Conservation (phyloP, 257 asterid genomes). For the Penstemon davidsonii region DNA sequence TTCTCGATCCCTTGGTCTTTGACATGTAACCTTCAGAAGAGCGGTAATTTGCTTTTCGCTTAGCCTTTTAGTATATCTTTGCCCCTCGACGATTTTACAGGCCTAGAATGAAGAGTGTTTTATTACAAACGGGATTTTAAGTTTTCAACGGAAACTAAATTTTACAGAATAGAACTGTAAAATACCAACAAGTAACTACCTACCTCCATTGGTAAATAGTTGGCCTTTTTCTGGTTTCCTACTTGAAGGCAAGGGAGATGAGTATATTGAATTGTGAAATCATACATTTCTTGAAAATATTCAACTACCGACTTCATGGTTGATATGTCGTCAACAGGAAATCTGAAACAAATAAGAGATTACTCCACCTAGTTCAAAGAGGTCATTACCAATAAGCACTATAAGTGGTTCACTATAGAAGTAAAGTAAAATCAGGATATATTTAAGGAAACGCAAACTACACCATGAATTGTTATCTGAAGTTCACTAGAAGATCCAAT, state of each 20-base stretch:
- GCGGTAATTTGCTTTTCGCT: conserved; percentile 96
- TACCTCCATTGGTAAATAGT: conserved; percentile 99
- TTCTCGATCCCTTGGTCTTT: conserved; percentile 97
- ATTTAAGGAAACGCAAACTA: too few species aligned
- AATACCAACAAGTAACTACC: not conserved
- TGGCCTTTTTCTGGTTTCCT: conserved; percentile 99
- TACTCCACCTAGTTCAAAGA: not conserved
- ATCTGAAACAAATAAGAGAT: conserved; percentile 43
- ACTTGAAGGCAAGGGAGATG: conserved; percentile 99
- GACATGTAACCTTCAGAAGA: conserved; percentile 92
- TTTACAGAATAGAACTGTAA: not conserved
- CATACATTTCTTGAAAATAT: conserved; percentile 95
- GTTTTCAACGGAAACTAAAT: not conserved
- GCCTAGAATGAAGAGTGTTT: conserved; percentile 55
- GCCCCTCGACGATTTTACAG: conserved; percentile 97
- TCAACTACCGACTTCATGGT: conserved; percentile 96
- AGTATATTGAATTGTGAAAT: conserved; percentile 78
- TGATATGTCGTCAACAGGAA: conserved; percentile 87
- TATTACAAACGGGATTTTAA: conserved; percentile 8
- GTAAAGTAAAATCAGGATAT: too few species aligned
- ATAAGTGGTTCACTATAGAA: not conserved
- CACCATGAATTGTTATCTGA: too few species aligned
- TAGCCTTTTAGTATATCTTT: conserved; percentile 92
- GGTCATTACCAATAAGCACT: not conserved
- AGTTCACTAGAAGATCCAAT: too few species aligned